These are phyloP conservation scores for Chloridella minuta DNA, from an alignment of 352 stramenopile genomes.

Conservation along the genomic window DNA sequence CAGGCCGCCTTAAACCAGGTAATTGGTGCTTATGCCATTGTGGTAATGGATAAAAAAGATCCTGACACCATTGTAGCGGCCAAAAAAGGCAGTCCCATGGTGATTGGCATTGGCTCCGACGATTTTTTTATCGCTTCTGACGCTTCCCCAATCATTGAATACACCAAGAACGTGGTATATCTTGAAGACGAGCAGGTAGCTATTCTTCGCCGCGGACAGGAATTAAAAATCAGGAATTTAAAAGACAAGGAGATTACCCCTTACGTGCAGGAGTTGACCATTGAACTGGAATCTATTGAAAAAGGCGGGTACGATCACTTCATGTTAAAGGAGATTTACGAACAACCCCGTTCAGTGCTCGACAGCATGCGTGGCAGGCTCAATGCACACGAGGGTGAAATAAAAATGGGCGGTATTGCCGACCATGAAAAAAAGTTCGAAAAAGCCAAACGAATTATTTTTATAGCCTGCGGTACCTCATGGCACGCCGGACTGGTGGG, in stretches of 20 bases:
- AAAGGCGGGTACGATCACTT: conserved; percentile 30
- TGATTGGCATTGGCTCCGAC: conserved; percentile 21
- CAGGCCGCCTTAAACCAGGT: conserved; percentile 21
- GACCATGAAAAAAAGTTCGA: neutral
- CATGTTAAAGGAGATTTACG: conserved; percentile 57
- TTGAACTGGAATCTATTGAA: conserved; percentile 22
- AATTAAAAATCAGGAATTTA: conserved; percentile 12
- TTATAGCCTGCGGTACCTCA: conserved; percentile 23
- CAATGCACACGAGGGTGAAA: neutral
- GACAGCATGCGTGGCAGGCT: conserved; percentile 22
- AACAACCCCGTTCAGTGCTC: conserved; percentile 38
- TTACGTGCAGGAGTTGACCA: conserved; percentile 19
- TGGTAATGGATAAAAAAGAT: conserved; percentile 20
- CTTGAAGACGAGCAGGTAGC: conserved; percentile 25
- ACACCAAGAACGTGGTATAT: conserved; percentile 25
- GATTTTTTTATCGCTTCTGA: conserved; percentile 21
- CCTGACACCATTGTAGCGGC: conserved; percentile 22
- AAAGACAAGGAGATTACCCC: neutral
- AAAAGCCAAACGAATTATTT: conserved; percentile 21
- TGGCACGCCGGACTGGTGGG: conserved; percentile 22
- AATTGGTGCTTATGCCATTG: conserved; percentile 22
- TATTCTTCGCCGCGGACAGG: neutral
- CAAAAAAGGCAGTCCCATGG: conserved; percentile 22
- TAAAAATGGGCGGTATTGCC: conserved; percentile 16
- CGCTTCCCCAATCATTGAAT: conserved; percentile 22